Evolutionary conservation across 495 filamentous ascomycete genomes (phyloP).

Genomic region (Podospora fimiseda): DNA sequence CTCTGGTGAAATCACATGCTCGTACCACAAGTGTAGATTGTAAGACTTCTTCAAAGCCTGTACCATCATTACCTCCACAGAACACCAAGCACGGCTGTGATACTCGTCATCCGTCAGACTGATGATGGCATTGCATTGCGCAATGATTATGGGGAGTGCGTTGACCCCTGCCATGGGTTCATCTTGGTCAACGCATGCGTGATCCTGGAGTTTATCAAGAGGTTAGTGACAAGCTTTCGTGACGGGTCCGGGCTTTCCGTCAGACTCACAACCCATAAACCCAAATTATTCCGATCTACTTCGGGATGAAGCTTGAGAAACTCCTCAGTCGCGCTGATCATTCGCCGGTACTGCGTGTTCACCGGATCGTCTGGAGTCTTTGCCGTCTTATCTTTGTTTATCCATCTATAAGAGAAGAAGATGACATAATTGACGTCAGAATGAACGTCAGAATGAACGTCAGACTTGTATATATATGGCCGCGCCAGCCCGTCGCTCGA

Average conservation of each 20-base stretch:
- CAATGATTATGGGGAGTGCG: constrained; percentile 21
- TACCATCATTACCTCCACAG: constrained; percentile 19
- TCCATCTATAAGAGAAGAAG: constrained; percentile 5
- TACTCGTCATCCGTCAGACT: constrained; percentile 16
- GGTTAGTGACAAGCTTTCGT: neutral
- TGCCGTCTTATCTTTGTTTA: neutral
- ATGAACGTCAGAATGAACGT: neutral
- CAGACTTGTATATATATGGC: neutral
- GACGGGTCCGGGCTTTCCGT: no score
- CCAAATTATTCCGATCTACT: constrained; percentile 12
- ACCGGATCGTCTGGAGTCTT: neutral
- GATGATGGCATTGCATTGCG: constrained; percentile 25
- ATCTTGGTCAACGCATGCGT: constrained; percentile 24
- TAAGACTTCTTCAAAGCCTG: constrained; percentile 6
- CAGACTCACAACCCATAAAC: constrained; percentile 25
- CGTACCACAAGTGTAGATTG: constrained; percentile 19
- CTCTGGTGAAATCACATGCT: constrained; percentile 8
- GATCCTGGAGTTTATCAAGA: constrained; percentile 14
- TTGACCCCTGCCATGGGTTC: constrained; percentile 17
- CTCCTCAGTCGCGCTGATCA: constrained; percentile 15
- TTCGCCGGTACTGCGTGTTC: constrained; percentile 14
- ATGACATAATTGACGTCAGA: neutral
- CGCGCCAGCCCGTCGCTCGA: neutral
- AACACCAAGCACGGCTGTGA: constrained; percentile 22
- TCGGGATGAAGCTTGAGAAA: constrained; percentile 13